A percentile compares a stretch with the other conserved stretches of the same genome.
Conservation (phyloP, 2,329 filamentous ascomycete species). For the Biscogniauxia sp. region DNA sequence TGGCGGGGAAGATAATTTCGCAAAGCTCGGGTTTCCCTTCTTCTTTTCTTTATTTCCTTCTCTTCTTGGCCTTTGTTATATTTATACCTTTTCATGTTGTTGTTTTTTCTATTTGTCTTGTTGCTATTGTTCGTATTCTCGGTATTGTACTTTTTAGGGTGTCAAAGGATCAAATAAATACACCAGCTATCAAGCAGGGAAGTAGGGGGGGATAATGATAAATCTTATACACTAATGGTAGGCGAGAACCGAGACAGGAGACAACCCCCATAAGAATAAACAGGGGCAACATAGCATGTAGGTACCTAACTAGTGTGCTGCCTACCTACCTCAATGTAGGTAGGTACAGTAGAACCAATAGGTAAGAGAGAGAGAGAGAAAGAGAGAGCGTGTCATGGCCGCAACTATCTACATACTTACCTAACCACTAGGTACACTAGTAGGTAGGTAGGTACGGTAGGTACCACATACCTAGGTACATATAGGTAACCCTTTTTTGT, state of each 20-base stretch:
- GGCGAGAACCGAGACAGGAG: not conserved
- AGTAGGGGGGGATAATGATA: not conserved
- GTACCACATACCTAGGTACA: too few species aligned
- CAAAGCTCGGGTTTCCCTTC: not conserved
- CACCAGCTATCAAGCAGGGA: too few species aligned
- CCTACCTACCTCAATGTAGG: too few species aligned
- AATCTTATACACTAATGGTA: not conserved
- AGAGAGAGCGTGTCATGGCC: too few species aligned
- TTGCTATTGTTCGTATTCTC: not conserved
- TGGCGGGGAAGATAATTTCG: not conserved
- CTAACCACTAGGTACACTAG: too few species aligned
- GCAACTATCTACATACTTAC: too few species aligned
- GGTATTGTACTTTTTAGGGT: not conserved
- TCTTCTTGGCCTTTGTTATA: too few species aligned
- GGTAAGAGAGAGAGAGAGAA: too few species aligned
- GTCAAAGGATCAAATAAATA: not conserved
- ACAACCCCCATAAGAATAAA: not conserved
- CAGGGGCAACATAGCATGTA: not conserved
- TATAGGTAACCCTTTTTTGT: not conserved
- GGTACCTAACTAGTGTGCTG: too few species aligned
- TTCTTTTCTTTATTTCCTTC: too few species aligned
- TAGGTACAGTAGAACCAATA: too few species aligned
- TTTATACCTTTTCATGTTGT: not conserved
- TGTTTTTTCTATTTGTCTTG: not conserved
- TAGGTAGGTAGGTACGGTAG: too few species aligned